Percentiles rank a stretch among this genome's conserved stretches.
Evolutionary conservation across 78 protist species (phyloP).

Genomic region (Dictyostelium discoideum): DNA sequence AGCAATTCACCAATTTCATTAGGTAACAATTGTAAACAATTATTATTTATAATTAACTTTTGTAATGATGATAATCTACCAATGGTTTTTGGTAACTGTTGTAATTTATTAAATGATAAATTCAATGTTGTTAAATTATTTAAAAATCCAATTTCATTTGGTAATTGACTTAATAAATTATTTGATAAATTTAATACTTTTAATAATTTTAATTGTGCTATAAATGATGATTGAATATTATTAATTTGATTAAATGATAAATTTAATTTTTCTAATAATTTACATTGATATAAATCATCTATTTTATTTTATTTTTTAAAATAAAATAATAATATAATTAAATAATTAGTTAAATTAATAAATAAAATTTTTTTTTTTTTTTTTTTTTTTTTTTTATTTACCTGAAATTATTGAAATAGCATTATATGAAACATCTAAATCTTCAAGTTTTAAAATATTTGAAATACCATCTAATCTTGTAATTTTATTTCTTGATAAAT

Average conservation of each 20-base stretch:
- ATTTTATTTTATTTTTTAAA: background rate
- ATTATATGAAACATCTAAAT: constrained; percentile 69
- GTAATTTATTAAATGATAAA: constrained; percentile 73
- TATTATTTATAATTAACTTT: constrained; percentile 70
- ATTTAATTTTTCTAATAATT: constrained; percentile 35
- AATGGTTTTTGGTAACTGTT: constrained; percentile 69
- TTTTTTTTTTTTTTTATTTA: background rate
- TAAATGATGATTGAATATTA: constrained; percentile 1
- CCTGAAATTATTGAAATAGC: constrained; percentile 22
- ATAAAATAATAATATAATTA: background rate
- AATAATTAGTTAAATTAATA: background rate
- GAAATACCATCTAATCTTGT: constrained; percentile 47
- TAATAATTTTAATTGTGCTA: background rate
- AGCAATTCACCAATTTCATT: constrained; percentile 60
- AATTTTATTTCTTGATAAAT: constrained; percentile 43
- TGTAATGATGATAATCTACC: constrained; percentile 28
- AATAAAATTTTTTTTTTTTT: background rate
- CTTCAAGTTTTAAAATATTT: constrained; percentile 26
- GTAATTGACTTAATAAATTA: constrained; percentile 37
- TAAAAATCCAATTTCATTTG: constrained; percentile 44
- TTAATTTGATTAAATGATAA: constrained; percentile 71
- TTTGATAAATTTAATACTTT: constrained; percentile 50
- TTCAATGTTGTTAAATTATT: constrained; percentile 29
- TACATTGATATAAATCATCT: constrained; percentile 55
- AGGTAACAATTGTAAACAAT: constrained; percentile 46